Percentiles rank a stretch among this genome's conserved stretches.
These are phyloP conservation scores for Pseudoscleropodium purum DNA, from an alignment of 225 moss, liverwort and hornwort genomes.

Conservation along the genomic window DNA sequence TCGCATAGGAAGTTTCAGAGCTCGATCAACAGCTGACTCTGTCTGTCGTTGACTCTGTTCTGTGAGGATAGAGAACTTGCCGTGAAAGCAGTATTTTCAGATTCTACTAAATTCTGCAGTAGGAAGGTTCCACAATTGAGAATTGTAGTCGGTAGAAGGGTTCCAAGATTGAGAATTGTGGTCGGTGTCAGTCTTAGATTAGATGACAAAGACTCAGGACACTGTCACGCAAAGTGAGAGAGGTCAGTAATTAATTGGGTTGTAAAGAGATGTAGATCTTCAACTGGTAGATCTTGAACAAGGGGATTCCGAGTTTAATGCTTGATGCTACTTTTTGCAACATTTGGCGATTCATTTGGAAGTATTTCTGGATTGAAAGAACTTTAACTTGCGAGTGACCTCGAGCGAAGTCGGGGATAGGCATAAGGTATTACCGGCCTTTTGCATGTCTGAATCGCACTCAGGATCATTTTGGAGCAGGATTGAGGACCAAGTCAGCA, in stretches of 20 bases:
- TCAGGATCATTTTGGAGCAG: neutral
- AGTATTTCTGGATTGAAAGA: neutral
- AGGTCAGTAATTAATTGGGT: neutral
- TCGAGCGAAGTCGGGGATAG: neutral
- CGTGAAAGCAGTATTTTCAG: neutral
- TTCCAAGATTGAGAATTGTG: neutral
- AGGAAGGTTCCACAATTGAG: neutral
- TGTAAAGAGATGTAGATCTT: too few species aligned
- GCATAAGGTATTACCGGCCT: neutral
- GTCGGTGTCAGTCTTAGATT: neutral
- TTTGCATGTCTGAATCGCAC: neutral
- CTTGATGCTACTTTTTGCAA: neutral
- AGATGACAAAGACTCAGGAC: neutral
- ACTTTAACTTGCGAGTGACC: neutral
- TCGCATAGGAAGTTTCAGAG: neutral
- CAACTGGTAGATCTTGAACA: neutral
- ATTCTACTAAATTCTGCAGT: neutral
- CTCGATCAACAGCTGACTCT: neutral
- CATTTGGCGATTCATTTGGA: neutral
- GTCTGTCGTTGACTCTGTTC: neutral
- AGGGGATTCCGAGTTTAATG: neutral
- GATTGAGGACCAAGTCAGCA: neutral
- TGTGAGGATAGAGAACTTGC: neutral
- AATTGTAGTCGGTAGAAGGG: neutral
- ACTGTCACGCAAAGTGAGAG: neutral